These are phyloP conservation scores for Spinacia oleracea DNA, from an alignment of 179 eudicot species.

Conservation along the genomic window DNA sequence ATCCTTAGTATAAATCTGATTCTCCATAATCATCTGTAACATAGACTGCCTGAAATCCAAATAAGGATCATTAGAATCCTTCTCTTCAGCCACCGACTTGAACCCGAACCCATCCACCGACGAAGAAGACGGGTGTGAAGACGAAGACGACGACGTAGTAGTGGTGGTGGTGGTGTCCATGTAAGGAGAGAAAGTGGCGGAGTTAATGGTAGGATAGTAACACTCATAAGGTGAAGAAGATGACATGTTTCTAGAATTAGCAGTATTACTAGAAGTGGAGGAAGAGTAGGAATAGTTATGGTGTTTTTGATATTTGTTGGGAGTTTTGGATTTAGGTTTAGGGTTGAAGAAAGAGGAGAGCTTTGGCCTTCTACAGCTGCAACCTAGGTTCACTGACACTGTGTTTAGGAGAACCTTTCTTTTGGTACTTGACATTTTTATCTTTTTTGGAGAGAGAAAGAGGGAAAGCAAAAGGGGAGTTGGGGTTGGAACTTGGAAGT, in stretches of 20 bases:
- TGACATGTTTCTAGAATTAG: conserved; percentile 17
- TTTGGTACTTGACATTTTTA: conserved; percentile 43
- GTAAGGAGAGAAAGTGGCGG: conserved; percentile 30
- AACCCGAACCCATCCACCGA: conserved; percentile 24
- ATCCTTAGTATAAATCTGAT: conserved; percentile 68
- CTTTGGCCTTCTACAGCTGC: conserved; percentile 62
- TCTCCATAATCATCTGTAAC: conserved; percentile 91
- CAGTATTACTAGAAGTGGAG: conserved; percentile 32
- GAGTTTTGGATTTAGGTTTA: conserved; percentile 33
- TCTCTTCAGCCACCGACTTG: conserved; percentile 77
- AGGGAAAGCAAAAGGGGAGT: too few species aligned
- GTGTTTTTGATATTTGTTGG: conserved; percentile 34
- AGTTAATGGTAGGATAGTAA: conserved; percentile 19
- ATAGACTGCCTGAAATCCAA: conserved; percentile 83
- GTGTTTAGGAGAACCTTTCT: conserved; percentile 49
- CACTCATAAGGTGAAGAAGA: conserved; percentile 16
- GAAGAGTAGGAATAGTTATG: conserved; percentile 37
- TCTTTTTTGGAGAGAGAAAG: conserved; percentile 24
- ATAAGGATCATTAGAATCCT: conserved; percentile 86
- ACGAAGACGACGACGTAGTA: conserved; percentile 32
- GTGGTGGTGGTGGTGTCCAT: conserved; percentile 28
- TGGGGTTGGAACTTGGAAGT: too few species aligned
- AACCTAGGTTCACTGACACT: conserved; percentile 55
- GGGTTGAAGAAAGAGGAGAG: conserved; percentile 63
- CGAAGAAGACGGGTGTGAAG: conserved; percentile 26